phyloP scores from a whole-genome alignment of 2,329 filamentous ascomycete genomes.

The Colletotrichum cordylinicola region DNA sequence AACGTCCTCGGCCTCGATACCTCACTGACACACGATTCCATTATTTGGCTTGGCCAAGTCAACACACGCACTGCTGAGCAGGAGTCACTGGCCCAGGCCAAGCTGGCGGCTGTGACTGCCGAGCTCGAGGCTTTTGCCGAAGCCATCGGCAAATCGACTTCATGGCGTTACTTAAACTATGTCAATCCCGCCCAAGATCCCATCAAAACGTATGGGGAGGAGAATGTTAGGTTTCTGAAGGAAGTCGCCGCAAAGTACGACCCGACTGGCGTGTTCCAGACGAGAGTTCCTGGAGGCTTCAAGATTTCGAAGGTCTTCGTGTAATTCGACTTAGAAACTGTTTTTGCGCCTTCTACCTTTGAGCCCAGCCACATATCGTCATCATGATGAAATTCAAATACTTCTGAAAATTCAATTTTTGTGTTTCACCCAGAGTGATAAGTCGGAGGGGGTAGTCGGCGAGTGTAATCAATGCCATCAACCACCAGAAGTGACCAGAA shows the following conservation, averaged over 20 bases:
- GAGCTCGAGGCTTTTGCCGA: background rate
- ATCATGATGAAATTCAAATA: too few species aligned
- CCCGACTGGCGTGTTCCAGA: background rate
- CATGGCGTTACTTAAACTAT: background rate
- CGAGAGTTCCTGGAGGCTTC: background rate
- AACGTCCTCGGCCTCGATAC: background rate
- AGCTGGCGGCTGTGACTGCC: background rate
- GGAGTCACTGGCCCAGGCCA: background rate
- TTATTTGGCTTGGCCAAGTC: background rate
- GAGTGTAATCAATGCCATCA: too few species aligned
- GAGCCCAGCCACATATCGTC: too few species aligned
- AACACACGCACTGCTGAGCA: background rate
- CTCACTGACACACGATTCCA: background rate
- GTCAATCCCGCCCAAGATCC: background rate
- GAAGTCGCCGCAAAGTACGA: background rate
- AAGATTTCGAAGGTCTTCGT: background rate
- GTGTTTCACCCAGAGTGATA: too few species aligned
- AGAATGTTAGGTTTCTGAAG: background rate
- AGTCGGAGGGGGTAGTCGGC: too few species aligned
- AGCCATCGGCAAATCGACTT: background rate
- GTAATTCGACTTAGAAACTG: background rate
- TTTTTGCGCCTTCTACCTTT: too few species aligned
- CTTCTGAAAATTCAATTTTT: too few species aligned
- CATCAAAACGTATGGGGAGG: background rate
- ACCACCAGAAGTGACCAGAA: too few species aligned